These are phyloP conservation scores for Cyclotella kingstonii DNA, from an alignment of 108 stramenopile species.

Conservation along the genomic window DNA sequence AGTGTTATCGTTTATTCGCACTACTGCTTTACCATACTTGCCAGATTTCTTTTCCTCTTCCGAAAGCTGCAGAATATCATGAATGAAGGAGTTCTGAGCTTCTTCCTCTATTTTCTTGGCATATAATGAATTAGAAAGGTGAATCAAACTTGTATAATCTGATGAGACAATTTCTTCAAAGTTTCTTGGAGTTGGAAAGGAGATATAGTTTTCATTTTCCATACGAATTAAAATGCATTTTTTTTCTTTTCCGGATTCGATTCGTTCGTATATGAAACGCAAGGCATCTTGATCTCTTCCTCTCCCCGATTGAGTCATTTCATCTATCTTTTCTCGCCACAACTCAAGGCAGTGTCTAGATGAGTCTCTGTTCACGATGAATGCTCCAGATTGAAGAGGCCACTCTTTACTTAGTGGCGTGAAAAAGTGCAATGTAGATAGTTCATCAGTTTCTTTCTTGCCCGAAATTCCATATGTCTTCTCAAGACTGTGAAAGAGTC, in stretches of 20 bases:
- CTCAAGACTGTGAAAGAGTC: constrained; percentile 23
- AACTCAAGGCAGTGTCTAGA: constrained; percentile 36
- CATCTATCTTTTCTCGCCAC: constrained; percentile 36
- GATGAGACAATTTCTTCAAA: constrained; percentile 9
- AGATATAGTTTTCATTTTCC: constrained; percentile 34
- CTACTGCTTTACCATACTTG: constrained; percentile 35
- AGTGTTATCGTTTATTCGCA: constrained; percentile 2
- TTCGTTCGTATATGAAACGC: constrained; percentile 25
- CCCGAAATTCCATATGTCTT: constrained; percentile 4
- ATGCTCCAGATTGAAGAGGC: constrained; percentile 35
- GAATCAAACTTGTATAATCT: constrained; percentile 29
- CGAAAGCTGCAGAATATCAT: constrained; percentile 26
- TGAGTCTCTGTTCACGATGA: constrained; percentile 30
- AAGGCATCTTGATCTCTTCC: constrained; percentile 41
- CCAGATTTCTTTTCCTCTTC: constrained; percentile 30
- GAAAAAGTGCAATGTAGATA: constrained; percentile 34
- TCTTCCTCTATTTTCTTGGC: constrained; percentile 44
- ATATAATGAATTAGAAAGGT: constrained; percentile 33
- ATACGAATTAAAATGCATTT: constrained; percentile 29
- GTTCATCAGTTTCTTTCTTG: constrained; percentile 1
- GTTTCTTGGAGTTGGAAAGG: constrained; percentile 36
- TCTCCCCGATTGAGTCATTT: constrained; percentile 10
- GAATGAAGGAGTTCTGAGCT: constrained; percentile 21
- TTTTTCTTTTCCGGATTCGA: constrained; percentile 24
- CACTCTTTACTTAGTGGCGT: constrained; percentile 28